Conservation (phyloP, 331 rosid species). For the Malus hybrid region DNA sequence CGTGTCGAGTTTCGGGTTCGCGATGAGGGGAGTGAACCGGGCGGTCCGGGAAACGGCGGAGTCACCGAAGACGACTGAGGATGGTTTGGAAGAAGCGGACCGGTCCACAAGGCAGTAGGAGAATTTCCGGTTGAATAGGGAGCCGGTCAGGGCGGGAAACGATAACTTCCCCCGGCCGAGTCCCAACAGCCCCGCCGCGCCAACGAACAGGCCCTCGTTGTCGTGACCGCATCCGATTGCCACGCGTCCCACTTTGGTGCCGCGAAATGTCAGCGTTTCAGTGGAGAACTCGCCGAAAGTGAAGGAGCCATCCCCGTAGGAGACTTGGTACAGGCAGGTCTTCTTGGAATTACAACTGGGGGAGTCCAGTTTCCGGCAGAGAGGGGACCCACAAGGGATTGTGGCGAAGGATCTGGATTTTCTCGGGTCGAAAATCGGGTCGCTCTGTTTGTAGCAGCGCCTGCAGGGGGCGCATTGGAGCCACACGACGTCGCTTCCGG, state of each 20-base stretch:
- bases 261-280: constrained; percentile 69
- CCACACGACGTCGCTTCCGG: constrained; percentile 89
- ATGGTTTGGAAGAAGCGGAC: constrained; percentile 48
- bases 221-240: constrained; percentile 88
- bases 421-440: constrained; percentile 62
- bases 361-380: constrained; percentile 57
- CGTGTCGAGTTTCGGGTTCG: constrained; percentile 53
- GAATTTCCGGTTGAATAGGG: constrained; percentile 50
- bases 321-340: constrained; percentile 58
- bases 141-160: constrained; percentile 49
- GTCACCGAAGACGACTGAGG: constrained; percentile 66
- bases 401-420: constrained; percentile 39
- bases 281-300: constrained; percentile 59
- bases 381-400: constrained; percentile 46
- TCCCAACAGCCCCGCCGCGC: constrained; percentile 77
- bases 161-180: constrained; percentile 76
- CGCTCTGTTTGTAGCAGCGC: constrained; percentile 64
- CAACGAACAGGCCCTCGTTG: constrained; percentile 64
- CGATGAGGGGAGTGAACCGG: constrained; percentile 61
- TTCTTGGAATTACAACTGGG: constrained; percentile 38
- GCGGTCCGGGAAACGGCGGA: constrained; percentile 58
- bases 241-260: constrained; percentile 35
- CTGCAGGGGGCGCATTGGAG: constrained; percentile 74
- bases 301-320: constrained; percentile 80
- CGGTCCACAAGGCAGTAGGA: constrained; percentile 78